Evolutionary conservation across 768 basidiomycete genomes (phyloP), one percentile per base, ranked within the genome.

Genomic region (Hericium erinaceus): DNA sequence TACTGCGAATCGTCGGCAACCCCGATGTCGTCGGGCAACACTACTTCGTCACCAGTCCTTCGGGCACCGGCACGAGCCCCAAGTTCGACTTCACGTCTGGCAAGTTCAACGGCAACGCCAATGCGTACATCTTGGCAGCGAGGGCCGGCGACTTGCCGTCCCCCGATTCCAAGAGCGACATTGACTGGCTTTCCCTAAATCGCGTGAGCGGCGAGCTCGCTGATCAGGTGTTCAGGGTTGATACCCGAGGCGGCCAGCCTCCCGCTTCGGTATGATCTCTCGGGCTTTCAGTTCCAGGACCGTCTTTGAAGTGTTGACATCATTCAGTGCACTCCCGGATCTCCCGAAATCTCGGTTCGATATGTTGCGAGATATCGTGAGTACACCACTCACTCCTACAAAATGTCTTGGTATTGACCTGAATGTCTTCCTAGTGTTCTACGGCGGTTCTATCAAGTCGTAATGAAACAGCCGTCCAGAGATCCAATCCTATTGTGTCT

Each of bases 281-380:
- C 15, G 10, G 3, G 37, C 16, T 22, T 20, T 26, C 7, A 13
- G 20, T 10, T 20, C 39, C 33, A 20, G 1, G 51, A 12, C 11
- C 24, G 16, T 44, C 16, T 26, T 16, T 33, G 49, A 28, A 26
- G 13, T 6, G n/a, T 33, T 20, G 1, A n/a, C 52, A 13, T 15
- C 44, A 33, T 41, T 7, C 20, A 63, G 62, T 63, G 60, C 50
- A 20, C 15, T 0, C 39, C 55, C 1, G 60, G 62, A 20, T 58
- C 59, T 8, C 1, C 4, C 9, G 10, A 6, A 8, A 50, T 57
- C 12, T 53, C 58, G 4, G 39, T 63, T 20, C 57, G 57, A 33
- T 63, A 63, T 44, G 9, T 50, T n/a, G 54, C 62, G 24, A 28
- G 33, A 39, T 63, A 63, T 26, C 53, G 62, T 63, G 49, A 24